Percentiles rank a stretch among this genome's conserved stretches.
Conservation (phyloP, 1,284 basidiomycete genomes). For the Salmacisia buchloeana region DNA sequence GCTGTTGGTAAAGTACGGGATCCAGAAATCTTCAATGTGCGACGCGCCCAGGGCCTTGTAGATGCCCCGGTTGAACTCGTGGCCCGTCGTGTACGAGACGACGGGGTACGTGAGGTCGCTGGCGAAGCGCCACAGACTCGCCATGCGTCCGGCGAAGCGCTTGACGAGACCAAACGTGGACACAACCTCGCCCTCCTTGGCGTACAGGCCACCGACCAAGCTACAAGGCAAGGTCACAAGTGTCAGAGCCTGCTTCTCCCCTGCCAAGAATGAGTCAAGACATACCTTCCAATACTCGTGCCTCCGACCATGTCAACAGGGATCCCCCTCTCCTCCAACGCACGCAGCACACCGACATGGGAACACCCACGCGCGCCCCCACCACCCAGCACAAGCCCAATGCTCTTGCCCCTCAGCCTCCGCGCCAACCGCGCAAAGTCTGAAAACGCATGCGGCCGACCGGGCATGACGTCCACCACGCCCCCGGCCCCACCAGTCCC, state of each 20-base stretch:
- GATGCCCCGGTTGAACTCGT: conserved; percentile 46
- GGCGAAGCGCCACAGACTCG: conserved; percentile 86
- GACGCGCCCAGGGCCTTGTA: conserved; percentile 72
- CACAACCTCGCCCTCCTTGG: conserved; percentile 83
- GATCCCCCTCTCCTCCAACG: conserved; percentile 82
- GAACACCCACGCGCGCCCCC: conserved; percentile 92
- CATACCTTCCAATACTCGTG: conserved; percentile 69
- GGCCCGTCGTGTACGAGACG: conserved; percentile 91
- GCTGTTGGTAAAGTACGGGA: conserved; percentile 96
- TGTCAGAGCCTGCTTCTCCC: not conserved
- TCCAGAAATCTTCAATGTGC: conserved; percentile 98
- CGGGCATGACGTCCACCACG: conserved; percentile 10
- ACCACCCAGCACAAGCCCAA: conserved; percentile 89
- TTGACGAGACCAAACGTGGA: conserved; percentile 81
- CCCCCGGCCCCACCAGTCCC: not conserved
- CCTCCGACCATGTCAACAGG: conserved; percentile 81
- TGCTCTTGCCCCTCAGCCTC: conserved; percentile 82
- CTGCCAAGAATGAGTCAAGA: not conserved
- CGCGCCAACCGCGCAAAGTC: conserved; percentile 91
- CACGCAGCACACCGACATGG: conserved; percentile 83
- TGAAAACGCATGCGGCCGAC: conserved; percentile 66
- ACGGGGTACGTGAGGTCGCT: conserved; percentile 95
- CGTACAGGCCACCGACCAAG: conserved; percentile 92
- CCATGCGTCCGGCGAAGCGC: conserved; percentile 83
- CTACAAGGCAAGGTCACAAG: not conserved